phyloP scores from a whole-genome alignment of 2,329 filamentous ascomycete species.

The Zalaria sp. region DNA sequence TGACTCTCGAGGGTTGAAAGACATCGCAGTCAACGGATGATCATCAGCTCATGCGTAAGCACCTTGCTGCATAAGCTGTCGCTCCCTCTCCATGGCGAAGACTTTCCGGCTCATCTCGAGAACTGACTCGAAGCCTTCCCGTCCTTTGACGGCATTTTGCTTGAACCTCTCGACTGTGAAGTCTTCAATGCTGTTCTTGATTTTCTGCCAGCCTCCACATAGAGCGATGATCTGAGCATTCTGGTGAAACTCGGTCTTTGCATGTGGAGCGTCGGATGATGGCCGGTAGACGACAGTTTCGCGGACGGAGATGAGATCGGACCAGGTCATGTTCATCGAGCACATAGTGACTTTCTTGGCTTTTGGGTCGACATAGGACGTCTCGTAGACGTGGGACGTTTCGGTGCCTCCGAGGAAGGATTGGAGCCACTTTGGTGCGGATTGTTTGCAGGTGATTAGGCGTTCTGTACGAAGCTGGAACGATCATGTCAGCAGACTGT shows the following conservation, averaged over 20 bases:
- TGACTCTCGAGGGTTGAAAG: no score
- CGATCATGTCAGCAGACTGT: slow-evolving; percentile 3
- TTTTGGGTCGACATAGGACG: slow-evolving; percentile 79
- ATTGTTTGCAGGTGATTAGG: slow-evolving; percentile 48
- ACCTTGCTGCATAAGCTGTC: slow-evolving; percentile 16
- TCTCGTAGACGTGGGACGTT: slow-evolving; percentile 83
- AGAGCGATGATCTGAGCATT: slow-evolving; percentile 85
- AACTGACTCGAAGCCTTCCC: slow-evolving; percentile 90
- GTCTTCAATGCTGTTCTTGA: slow-evolving; percentile 93
- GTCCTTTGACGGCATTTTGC: slow-evolving; percentile 81
- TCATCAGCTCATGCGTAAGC: no score
- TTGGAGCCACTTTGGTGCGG: slow-evolving; percentile 68
- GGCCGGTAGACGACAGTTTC: slow-evolving; percentile 86
- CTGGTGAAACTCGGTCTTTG: slow-evolving; percentile 70
- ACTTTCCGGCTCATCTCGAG: slow-evolving; percentile 84
- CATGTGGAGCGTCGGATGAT: slow-evolving; percentile 26
- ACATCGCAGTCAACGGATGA: no score
- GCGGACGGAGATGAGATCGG: slow-evolving; percentile 77
- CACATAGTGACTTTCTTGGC: slow-evolving; percentile 90
- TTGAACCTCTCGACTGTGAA: slow-evolving; percentile 75
- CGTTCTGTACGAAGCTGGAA: slow-evolving; percentile 55
- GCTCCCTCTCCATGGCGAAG: slow-evolving; percentile 77
- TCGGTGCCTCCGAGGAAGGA: slow-evolving; percentile 66
- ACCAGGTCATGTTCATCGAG: slow-evolving; percentile 86
- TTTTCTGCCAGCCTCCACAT: slow-evolving; percentile 92